Percentiles rank a stretch among this genome's conserved stretches.
Evolutionary conservation across 2,329 filamentous ascomycete species (phyloP).

Genomic region (Cladosporium phlei): DNA sequence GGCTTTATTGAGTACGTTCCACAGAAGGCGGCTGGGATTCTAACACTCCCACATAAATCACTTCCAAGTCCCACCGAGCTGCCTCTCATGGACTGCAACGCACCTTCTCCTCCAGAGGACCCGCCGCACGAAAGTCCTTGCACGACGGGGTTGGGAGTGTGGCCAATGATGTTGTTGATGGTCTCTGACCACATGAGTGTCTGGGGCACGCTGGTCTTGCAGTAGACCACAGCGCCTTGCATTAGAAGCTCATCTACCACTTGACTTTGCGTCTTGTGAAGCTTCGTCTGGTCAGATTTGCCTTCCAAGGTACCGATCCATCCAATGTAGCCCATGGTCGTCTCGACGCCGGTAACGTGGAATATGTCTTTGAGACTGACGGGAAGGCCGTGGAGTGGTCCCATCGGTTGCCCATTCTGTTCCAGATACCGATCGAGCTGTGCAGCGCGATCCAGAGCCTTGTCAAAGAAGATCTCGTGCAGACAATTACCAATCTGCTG

Average conservation of each 20-base stretch:
- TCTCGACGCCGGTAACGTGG: slow-evolving; percentile 17
- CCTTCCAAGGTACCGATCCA: too few relatives aligned
- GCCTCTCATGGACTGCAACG: too few relatives aligned
- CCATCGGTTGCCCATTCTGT: slow-evolving; percentile 4
- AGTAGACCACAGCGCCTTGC: slow-evolving; percentile 18
- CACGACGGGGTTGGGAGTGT: slow-evolving; percentile 19
- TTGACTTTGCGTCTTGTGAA: slow-evolving; percentile 2
- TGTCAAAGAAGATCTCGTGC: slow-evolving; percentile 13
- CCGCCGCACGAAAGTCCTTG: slow-evolving; percentile 17
- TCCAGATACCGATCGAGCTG: slow-evolving; percentile 15
- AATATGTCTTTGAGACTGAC: slow-evolving; percentile 18
- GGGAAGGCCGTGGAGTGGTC: slow-evolving; percentile 17
- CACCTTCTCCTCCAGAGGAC: slow-evolving; percentile 20
- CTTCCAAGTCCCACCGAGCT: too few relatives aligned
- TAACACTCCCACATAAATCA: too few relatives aligned
- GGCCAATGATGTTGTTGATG: slow-evolving; percentile 20
- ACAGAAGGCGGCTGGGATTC: too few relatives aligned
- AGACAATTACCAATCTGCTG: slow-evolving; percentile 15
- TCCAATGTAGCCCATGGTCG: slow-evolving; percentile 15
- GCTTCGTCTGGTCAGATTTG: too few relatives aligned
- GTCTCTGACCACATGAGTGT: slow-evolving; percentile 14
- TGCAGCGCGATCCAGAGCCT: slow-evolving; percentile 6
- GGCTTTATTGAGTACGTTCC: too few relatives aligned
- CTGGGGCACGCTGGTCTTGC: slow-evolving; percentile 19
- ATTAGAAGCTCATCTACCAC: slow-evolving; percentile 15